Percentiles rank a stretch among this genome's conserved stretches.
These are phyloP conservation scores for Zygotorulaspora sp. DNA, from an alignment of 805 yeast species.

Conservation along the genomic window DNA sequence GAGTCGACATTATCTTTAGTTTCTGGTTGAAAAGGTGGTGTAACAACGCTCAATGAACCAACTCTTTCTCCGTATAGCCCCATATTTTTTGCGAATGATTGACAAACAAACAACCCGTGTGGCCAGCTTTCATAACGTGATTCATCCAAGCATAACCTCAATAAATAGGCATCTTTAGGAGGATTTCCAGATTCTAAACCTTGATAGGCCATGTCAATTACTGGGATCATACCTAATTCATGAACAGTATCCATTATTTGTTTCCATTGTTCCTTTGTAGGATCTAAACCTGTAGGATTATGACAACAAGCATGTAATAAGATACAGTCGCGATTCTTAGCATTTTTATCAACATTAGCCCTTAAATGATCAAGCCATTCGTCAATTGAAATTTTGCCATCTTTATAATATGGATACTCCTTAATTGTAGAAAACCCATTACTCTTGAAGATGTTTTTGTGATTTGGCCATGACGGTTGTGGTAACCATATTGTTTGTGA, in stretches of 20 bases:
- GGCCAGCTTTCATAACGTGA: slow-evolving; percentile 39
- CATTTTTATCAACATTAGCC: slow-evolving; percentile 5
- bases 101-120: slow-evolving; percentile 61
- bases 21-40: slow-evolving; percentile 52
- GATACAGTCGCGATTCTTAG: slow-evolving; percentile 35
- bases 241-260: slow-evolving; percentile 59
- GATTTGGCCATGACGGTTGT: slow-evolving; percentile 94
- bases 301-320: slow-evolving; percentile 92
- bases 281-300: slow-evolving; percentile 94
- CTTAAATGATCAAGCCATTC: slow-evolving; percentile 56
- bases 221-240: slow-evolving; percentile 60
- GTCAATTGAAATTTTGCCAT: slow-evolving; percentile 61
- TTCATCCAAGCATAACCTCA: slow-evolving; percentile 36
- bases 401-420: slow-evolving; percentile 71
- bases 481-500: slow-evolving; percentile 57
- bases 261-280: slow-evolving; percentile 75
- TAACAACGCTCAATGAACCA: slow-evolving; percentile 64
- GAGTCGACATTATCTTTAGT: slow-evolving; percentile 56
- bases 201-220: slow-evolving; percentile 91
- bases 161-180: slow-evolving; percentile 59
- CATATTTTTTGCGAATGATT: slow-evolving; percentile 89
- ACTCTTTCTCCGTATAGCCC: slow-evolving; percentile 93
- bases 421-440: slow-evolving; percentile 57
- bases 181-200: slow-evolving; percentile 87
- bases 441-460: slow-evolving; percentile 68